Conservation (phyloP, 2,329 filamentous ascomycete species). For the Zymoseptoria tritici region DNA sequence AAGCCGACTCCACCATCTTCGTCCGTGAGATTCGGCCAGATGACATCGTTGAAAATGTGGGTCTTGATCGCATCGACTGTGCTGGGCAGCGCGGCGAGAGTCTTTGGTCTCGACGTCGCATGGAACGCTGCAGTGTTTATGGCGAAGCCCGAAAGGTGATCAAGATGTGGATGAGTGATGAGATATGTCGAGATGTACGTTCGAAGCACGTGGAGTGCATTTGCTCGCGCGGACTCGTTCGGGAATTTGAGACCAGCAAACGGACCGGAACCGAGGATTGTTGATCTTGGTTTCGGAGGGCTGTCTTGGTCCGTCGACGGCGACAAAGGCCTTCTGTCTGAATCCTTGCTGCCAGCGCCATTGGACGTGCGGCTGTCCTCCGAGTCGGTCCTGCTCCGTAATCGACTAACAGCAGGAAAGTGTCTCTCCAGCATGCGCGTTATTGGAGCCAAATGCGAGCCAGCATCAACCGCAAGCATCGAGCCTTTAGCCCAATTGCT, state of each 20-base stretch:
- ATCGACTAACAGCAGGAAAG: constrained; percentile 37
- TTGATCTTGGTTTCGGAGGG: constrained; percentile 34
- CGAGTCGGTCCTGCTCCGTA: constrained; percentile 6
- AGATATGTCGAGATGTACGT: constrained; percentile 79
- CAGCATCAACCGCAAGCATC: constrained; percentile 85
- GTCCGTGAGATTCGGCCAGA: constrained; percentile 95
- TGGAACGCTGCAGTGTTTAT: constrained; percentile 87
- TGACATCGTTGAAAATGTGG: constrained; percentile 95
- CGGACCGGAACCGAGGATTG: constrained; percentile 55
- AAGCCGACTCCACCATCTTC: constrained; percentile 92
- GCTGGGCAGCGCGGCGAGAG: constrained; percentile 73
- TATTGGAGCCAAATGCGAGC: constrained; percentile 80
- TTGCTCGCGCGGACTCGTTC: constrained; percentile 59
- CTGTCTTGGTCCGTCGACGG: constrained; percentile 14
- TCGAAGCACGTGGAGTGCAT: constrained; percentile 72
- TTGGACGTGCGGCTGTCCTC: constrained; percentile 13
- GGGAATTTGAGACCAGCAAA: constrained; percentile 73
- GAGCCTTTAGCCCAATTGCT: constrained; percentile 76
- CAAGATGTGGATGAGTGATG: constrained; percentile 94
- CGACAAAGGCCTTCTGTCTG: constrained; percentile 5
- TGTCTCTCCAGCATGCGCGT: constrained; percentile 62
- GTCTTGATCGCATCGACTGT: constrained; percentile 89
- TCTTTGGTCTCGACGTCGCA: constrained; percentile 69
- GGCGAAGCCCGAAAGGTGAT: constrained; percentile 85
- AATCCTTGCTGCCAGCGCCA: constrained; percentile 3